Base-by-base conservation (phyloP, 2,329 filamentous ascomycete genomes). In the Trichoderma breve region DNA sequence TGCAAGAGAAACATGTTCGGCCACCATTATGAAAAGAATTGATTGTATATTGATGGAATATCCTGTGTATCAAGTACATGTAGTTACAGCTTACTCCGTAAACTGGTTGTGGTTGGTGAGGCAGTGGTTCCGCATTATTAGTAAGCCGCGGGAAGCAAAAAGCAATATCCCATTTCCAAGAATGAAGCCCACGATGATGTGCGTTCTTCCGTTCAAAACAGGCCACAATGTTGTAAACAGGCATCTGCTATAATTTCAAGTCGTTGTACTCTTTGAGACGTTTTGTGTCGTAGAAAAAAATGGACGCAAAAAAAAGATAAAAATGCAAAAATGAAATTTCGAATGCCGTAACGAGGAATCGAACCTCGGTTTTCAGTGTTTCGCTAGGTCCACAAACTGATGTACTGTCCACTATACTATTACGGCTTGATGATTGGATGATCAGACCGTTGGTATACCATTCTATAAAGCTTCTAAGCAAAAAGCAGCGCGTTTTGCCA, bases 351-450 rank as follows among this genome's bases (percentile, higher is more conserved):
- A 61, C 71, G 71, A 72, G 61, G 71, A 72, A 62, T 72, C 66
- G 71, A 72, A 71, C 71, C 67, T 72, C 71, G 71, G 60, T 71
- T 71, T 71, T 55, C 71, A 72, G 71, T 72, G 71, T 21, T 47
- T 64, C 21, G 28, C 28, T 32, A 39, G 15, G 14, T 32, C 69
- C 70, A 72, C 70, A 72, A 72, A 72, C 71, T 72, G 71, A 36
- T 65, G 61, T 72, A 55, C 36, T 70, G 58, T 71, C 71, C 71
- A 53, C 53, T 72, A 53, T 61, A 72, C 61, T 26, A 72, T 61
- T 71, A 62, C 51, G 61, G 71, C 71, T 63, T 21, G 28, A 28
- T 47, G 28, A 7, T 28, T 30, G 15, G 21, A 43, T 26, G 21
- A 5, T 1, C 11, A 21, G 4, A 1, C 18, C 15, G 24, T 43